Evolutionary conservation across 2,329 filamentous ascomycete genomes (phyloP), one percentile per base, ranked within the genome.

Genomic region (Phaeoacremonium minimum): DNA sequence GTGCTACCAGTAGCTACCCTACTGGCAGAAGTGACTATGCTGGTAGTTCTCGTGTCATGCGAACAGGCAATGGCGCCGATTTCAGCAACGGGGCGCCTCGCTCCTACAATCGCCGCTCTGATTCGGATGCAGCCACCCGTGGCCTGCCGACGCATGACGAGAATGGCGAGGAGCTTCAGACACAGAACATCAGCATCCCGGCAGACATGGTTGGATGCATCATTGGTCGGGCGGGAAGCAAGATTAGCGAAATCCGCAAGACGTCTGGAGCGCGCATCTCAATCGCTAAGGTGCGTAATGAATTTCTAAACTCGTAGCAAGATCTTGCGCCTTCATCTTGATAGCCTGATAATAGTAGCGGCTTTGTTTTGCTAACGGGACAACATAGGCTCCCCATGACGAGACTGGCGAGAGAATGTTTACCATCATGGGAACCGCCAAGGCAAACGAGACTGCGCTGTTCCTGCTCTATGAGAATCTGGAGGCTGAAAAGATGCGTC

Each of bases 131-230:
- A 45, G 82, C 80, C 45, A 77, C 75, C 49, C 87, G 89, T 45
- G 87, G 87, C 38, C 87, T 87, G 30, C 89, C 88, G 15, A 87
- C 87, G 30, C 87, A 94, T 55, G 90, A 93, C 45, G 91, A 97
- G 66, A 94, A 97, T 47, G 93, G 93, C 45, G 93, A 97, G 60
- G 91, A 96, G 64, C 86, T 97, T 43, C 91, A 96, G 64, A 98
- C 93, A 2, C 93, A 98, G 60, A 98, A 98, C 69, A 98, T 98
- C 67, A 96, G 89, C 73, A 98, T 98, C 55, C 93, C 93, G 17
- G 90, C 93, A 32, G 93, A 98, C 70, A 98, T 98, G 93, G 93
- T 98, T 61, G 93, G 93, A 50, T 98, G 93, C 69, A 98, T 98
- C 68, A 98, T 98, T 60, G 93, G 93, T 48, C 85, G 90, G 47